A percentile compares a stretch with the other conserved stretches of the same genome.
phyloP scores from a whole-genome alignment of 2,329 filamentous ascomycete species.

The Beauveria caledonica region DNA sequence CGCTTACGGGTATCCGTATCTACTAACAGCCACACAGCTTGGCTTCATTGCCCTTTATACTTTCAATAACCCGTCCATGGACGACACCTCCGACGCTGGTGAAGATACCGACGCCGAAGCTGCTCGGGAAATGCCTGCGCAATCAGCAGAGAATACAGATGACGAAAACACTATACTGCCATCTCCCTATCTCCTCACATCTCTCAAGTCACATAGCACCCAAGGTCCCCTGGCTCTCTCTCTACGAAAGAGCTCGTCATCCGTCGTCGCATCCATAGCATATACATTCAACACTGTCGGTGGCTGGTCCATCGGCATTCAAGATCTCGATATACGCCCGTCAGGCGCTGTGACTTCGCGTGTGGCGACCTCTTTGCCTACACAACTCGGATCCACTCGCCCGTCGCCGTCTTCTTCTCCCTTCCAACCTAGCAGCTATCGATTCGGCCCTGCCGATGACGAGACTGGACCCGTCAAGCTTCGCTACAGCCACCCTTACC shows the following conservation, averaged over 20 bases:
- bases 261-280: slow-evolving; percentile 73
- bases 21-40: slow-evolving; percentile 68
- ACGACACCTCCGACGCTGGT: slow-evolving; percentile 4
- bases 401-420: slow-evolving; percentile 13
- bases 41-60: slow-evolving; percentile 71
- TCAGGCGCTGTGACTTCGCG: slow-evolving; percentile 28
- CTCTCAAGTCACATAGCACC: slow-evolving; percentile 71
- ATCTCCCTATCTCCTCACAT: slow-evolving; percentile 53
- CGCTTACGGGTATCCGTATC: slow-evolving; percentile 65
- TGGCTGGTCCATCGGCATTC: slow-evolving; percentile 87
- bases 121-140: background rate
- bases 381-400: slow-evolving; percentile 17
- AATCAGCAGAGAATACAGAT: background rate
- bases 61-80: slow-evolving; percentile 33
- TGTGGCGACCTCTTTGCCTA: slow-evolving; percentile 29
- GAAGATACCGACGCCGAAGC: slow-evolving; percentile 7
- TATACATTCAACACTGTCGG: slow-evolving; percentile 72
- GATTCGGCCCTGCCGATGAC: slow-evolving; percentile 13
- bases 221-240: slow-evolving; percentile 75
- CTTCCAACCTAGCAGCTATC: slow-evolving; percentile 1
- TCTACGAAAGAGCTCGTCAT: slow-evolving; percentile 56
- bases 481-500: slow-evolving; percentile 73
- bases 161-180: slow-evolving; percentile 12
- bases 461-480: slow-evolving; percentile 49
- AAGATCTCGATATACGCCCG: slow-evolving; percentile 64